Percentiles rank a stretch among this genome's conserved stretches.
Evolutionary conservation across 2,329 filamentous ascomycete genomes (phyloP).

Genomic region (Fusarium veterinarium): DNA sequence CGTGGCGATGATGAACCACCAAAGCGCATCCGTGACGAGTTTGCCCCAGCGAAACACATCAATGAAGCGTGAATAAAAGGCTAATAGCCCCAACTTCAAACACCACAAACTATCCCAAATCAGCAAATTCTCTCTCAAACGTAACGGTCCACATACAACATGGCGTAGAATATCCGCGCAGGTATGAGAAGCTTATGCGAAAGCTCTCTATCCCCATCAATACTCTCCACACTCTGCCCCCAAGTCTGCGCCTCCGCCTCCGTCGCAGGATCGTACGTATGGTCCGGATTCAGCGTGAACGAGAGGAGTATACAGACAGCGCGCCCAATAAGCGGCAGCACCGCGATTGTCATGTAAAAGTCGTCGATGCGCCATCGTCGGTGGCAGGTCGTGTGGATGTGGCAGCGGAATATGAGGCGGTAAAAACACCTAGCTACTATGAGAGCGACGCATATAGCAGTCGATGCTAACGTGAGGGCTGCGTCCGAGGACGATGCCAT

Average conservation of each 20-base stretch:
- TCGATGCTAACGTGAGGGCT: slow-evolving; percentile 44
- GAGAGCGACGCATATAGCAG: slow-evolving; percentile 44
- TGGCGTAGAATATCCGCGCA: slow-evolving; percentile 45
- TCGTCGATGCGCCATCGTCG: slow-evolving; percentile 49
- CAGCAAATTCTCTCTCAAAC: background rate
- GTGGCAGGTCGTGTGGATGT: slow-evolving; percentile 45
- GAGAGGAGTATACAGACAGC: slow-evolving; percentile 40
- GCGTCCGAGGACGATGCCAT: slow-evolving; percentile 43
- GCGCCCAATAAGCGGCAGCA: slow-evolving; percentile 46
- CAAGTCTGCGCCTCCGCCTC: slow-evolving; percentile 31
- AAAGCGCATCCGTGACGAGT: slow-evolving; percentile 31
- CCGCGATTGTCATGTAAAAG: slow-evolving; percentile 48
- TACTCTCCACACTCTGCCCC: slow-evolving; percentile 18
- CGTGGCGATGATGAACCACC: slow-evolving; percentile 45
- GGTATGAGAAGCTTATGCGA: slow-evolving; percentile 46
- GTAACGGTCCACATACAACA: slow-evolving; percentile 39
- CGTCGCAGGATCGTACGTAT: slow-evolving; percentile 40
- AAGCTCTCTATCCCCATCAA: slow-evolving; percentile 38
- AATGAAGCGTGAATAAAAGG: slow-evolving; percentile 49
- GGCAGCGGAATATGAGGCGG: slow-evolving; percentile 44
- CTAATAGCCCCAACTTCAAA: slow-evolving; percentile 46
- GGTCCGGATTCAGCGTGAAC: slow-evolving; percentile 45
- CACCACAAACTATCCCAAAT: slow-evolving; percentile 44
- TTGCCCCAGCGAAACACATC: slow-evolving; percentile 42
- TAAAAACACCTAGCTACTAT: slow-evolving; percentile 47